These are phyloP conservation scores for Zanthoxylum bungeanum DNA, from an alignment of 345 rosid genomes.

Conservation along the genomic window DNA sequence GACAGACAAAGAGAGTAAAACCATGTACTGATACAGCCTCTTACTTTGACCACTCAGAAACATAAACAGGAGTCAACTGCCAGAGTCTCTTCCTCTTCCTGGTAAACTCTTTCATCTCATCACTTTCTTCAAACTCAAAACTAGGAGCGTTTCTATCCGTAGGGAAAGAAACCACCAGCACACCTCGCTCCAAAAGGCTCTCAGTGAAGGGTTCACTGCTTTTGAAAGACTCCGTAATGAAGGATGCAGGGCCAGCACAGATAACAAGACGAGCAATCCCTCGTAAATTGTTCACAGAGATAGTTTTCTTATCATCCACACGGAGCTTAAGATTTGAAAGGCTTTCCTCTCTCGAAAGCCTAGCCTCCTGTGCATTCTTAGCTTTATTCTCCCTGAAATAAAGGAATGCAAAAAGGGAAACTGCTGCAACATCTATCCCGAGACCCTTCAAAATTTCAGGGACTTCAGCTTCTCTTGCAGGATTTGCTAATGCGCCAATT, in stretches of 20 bases:
- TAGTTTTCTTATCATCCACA: constrained; percentile 57
- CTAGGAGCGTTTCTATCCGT: constrained; percentile 64
- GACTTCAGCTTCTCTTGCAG: constrained; percentile 64
- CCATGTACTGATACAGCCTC: constrained; percentile 19
- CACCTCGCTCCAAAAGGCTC: constrained; percentile 82
- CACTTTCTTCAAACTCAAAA: constrained; percentile 65
- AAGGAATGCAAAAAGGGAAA: constrained; percentile 67
- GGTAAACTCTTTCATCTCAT: constrained; percentile 49
- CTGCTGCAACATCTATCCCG: constrained; percentile 79
- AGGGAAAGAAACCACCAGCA: constrained; percentile 76
- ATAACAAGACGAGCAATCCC: constrained; percentile 86
- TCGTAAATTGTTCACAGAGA: constrained; percentile 59
- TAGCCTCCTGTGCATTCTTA: constrained; percentile 70
- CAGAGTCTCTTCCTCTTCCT: constrained; percentile 70
- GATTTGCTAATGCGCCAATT: constrained; percentile 68
- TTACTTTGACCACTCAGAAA: constrained; percentile 82
- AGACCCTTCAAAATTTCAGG: constrained; percentile 61
- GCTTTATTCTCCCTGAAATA: constrained; percentile 74
- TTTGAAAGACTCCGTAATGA: constrained; percentile 65
- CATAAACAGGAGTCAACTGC: constrained; percentile 65
- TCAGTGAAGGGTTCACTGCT: constrained; percentile 71
- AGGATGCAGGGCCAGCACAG: constrained; percentile 75
- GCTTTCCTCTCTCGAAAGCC: constrained; percentile 86
- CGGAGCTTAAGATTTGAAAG: constrained; percentile 88
- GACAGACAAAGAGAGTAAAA: not conserved